A percentile compares a stretch with the other conserved stretches of the same genome.
Conservation (phyloP, 768 basidiomycete species). For the Boletus bicolor region DNA sequence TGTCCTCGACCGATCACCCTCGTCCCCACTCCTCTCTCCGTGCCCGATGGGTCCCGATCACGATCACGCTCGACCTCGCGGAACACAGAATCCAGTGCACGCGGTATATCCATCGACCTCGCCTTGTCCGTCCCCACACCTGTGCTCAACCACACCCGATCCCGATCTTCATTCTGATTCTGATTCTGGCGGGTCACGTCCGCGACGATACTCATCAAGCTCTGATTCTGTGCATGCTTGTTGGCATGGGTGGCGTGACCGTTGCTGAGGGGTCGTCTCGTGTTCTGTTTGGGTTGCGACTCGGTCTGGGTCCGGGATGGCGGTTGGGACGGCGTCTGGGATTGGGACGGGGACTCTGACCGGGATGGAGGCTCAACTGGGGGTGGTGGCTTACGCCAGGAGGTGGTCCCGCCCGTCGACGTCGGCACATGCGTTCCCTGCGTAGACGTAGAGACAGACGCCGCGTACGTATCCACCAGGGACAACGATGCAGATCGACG, state of each 20-base stretch:
- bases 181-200: slow-evolving; percentile 46
- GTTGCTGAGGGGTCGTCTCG: slow-evolving; percentile 7
- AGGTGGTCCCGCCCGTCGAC: neutral
- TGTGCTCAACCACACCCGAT: neutral
- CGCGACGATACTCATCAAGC: slow-evolving; percentile 70
- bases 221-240: slow-evolving; percentile 25
- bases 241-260: slow-evolving; percentile 9
- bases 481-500: slow-evolving; percentile 20
- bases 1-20: neutral
- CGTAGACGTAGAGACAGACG: neutral
- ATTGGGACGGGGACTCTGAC: neutral
- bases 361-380: neutral
- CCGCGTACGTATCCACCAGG: neutral
- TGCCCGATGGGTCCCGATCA: neutral
- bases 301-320: neutral
- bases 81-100: slow-evolving; percentile 17
- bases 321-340: neutral
- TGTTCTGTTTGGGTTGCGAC: slow-evolving; percentile 5
- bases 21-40: neutral
- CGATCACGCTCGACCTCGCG: neutral
- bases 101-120: slow-evolving; percentile 25
- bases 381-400: slow-evolving; percentile 13
- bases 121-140: neutral
- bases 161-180: neutral
- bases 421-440: neutral